Percentiles rank a stretch among this genome's conserved stretches.
phyloP scores from a whole-genome alignment of 2,329 filamentous ascomycete genomes.

The Colletotrichum graminicola region DNA sequence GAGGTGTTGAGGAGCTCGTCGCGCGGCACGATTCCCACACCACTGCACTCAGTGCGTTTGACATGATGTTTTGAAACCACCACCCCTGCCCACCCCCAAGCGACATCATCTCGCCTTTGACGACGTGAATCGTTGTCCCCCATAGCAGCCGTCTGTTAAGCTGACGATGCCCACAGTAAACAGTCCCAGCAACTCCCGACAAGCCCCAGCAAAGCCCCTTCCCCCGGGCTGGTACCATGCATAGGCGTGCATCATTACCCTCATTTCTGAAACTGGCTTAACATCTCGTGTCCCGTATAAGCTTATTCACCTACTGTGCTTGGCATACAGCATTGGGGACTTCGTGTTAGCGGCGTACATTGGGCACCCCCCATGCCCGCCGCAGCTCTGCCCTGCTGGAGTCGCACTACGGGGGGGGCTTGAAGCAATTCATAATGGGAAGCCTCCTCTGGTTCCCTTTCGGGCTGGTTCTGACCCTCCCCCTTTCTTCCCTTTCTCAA shows the following conservation, averaged over 20 bases:
- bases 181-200: constrained; percentile 11
- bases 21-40: constrained; percentile 41
- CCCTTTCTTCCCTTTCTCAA: constrained; percentile 29
- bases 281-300: constrained; percentile 40
- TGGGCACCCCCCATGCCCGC: constrained; percentile 13
- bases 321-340: constrained; percentile 32
- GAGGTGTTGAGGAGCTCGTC: constrained; percentile 31
- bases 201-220: constrained; percentile 25
- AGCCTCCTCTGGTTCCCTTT: constrained; percentile 29
- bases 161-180: constrained; percentile 13
- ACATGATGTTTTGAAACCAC: constrained; percentile 42
- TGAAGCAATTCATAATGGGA: constrained; percentile 38
- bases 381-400: constrained; percentile 28
- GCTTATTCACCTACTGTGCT: constrained; percentile 37
- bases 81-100: constrained; percentile 32
- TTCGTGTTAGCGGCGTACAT: constrained; percentile 29
- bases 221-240: constrained; percentile 10
- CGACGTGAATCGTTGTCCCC: constrained; percentile 33
- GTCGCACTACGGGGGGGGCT: constrained; percentile 15
- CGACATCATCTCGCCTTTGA: constrained; percentile 34
- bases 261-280: constrained; percentile 40
- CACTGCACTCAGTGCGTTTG: constrained; percentile 41
- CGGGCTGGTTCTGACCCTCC: neutral
- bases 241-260: constrained; percentile 22
- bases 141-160: constrained; percentile 33